phyloP scores from a whole-genome alignment of 768 basidiomycete genomes.

The Obba rivulosa region DNA sequence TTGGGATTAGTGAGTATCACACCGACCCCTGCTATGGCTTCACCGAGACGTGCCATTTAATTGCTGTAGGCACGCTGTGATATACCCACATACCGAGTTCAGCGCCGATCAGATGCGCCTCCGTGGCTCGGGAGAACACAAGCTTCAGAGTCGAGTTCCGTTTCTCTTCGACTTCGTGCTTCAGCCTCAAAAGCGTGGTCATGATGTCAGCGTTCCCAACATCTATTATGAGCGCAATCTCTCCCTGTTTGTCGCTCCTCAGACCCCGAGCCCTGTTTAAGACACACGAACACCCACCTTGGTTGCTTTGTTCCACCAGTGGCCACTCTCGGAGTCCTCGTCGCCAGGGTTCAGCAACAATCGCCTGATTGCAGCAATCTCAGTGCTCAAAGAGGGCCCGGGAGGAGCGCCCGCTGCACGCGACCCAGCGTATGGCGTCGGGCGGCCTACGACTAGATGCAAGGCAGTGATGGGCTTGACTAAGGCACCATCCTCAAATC shows the following conservation, averaged over 20 bases:
- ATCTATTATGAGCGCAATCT: conserved; percentile 70
- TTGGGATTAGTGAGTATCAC: background rate
- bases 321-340: conserved; percentile 25
- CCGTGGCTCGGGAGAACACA: conserved; percentile 60
- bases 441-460: conserved; percentile 33
- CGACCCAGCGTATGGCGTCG: conserved; percentile 16
- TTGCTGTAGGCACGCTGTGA: conserved; percentile 32
- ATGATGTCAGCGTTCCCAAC: conserved; percentile 79
- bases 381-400: conserved; percentile 62
- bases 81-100: conserved; percentile 41
- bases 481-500: conserved; percentile 37
- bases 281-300: conserved; percentile 16
- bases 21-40: conserved; percentile 1
- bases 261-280: conserved; percentile 4
- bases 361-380: conserved; percentile 67
- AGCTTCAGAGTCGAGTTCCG: conserved; percentile 42
- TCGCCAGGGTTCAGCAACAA: conserved; percentile 44
- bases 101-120: conserved; percentile 65
- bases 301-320: conserved; percentile 34
- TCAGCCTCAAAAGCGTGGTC: conserved; percentile 67
- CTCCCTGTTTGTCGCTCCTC: conserved; percentile 37
- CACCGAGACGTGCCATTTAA: conserved; percentile 6
- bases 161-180: conserved; percentile 50
- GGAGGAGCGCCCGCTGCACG: background rate
- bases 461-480: conserved; percentile 39